Base-by-base conservation (phyloP, 805 yeast genomes). In the Pichia californica region DNA sequence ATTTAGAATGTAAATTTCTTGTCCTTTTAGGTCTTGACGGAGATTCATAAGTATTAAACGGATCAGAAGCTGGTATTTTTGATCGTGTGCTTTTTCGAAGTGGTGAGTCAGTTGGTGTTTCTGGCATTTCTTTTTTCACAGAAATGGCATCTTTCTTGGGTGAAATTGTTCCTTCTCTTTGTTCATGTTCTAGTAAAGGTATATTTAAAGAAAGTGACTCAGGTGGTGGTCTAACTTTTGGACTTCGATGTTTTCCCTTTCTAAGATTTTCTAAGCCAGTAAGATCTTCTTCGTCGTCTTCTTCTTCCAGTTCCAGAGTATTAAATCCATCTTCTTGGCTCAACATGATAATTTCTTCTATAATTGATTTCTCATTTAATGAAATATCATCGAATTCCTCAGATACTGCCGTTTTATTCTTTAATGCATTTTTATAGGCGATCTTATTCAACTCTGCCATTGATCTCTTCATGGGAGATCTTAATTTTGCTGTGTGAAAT, bases 351-450 rank as follows among this genome's bases (percentile, higher is more conserved):
- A 74, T 70, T 46, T 56, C 51, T 52, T 76, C 78, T 0, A 82
- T 81, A 28, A 78, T 52, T 14, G 56, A 51, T 21, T 54, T 42
- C 29, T 76, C 79, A 35, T 69, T 70, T 7, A 62, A 64, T 20
- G 64, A 63, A 32, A 66, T 48, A 16, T 58, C 59, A 4, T 59
- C 70, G 21, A 58, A 64, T 7, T 59, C 70, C 13, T 60, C 64
- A 7, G 56, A 68, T 4, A 36, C 40, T 7, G 36, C 35, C 5
- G 45, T 25, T 18, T 25, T 32, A 13, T 49, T 28, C 4, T 36
- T 57, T 47, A 66, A 57, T 0, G 84, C 79, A 45, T 73, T 57
- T 49, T 70, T 69, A 21, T 74, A 55, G 2, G 84, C 84, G 2
- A 75, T 66, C 34, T 58, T 55, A 44, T 77, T 75, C 32, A 67